A percentile compares a stretch with the other conserved stretches of the same genome.
Conservation (phyloP, 495 filamentous ascomycete species). For the Penicillium flavigenum region DNA sequence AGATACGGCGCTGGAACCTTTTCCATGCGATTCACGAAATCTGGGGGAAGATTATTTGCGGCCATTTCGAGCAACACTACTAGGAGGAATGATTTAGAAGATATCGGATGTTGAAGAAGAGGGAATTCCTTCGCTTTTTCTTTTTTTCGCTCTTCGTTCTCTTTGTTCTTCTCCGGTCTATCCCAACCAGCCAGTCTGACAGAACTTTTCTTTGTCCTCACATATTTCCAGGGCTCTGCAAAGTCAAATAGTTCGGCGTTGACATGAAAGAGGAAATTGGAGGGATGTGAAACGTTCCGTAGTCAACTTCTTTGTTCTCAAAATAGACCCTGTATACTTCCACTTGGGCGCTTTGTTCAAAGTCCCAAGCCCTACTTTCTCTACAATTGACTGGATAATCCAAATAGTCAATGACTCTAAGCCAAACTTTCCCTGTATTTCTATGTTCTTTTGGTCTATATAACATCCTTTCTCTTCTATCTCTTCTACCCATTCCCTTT, state of each 20-base stretch:
- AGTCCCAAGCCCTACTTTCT: not conserved
- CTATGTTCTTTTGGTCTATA: not conserved
- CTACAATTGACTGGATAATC: not conserved
- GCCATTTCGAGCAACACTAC: not conserved
- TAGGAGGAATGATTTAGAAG: not conserved
- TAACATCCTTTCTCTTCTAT: not conserved
- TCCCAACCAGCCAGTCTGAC: not conserved
- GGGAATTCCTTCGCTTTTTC: not conserved
- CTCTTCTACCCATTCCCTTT: not conserved
- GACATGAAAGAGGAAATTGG: not conserved
- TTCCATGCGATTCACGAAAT: constrained; percentile 4
- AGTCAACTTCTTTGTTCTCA: constrained; percentile 6
- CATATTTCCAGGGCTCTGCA: not conserved
- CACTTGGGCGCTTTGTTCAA: not conserved
- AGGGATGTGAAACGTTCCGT: not conserved
- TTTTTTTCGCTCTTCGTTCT: not conserved
- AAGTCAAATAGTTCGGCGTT: not conserved
- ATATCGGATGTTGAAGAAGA: not conserved
- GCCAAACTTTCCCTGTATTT: no score
- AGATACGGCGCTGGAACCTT: constrained; percentile 7
- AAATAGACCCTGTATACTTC: constrained; percentile 10
- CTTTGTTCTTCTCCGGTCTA: constrained; percentile 1
- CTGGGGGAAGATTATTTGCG: not conserved
- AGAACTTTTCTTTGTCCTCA: constrained; percentile 4
- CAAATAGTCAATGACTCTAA: not conserved